These are phyloP conservation scores for Parasitella parasitica DNA, from an alignment of 371 early-diverging fungal species.

Conservation along the genomic window DNA sequence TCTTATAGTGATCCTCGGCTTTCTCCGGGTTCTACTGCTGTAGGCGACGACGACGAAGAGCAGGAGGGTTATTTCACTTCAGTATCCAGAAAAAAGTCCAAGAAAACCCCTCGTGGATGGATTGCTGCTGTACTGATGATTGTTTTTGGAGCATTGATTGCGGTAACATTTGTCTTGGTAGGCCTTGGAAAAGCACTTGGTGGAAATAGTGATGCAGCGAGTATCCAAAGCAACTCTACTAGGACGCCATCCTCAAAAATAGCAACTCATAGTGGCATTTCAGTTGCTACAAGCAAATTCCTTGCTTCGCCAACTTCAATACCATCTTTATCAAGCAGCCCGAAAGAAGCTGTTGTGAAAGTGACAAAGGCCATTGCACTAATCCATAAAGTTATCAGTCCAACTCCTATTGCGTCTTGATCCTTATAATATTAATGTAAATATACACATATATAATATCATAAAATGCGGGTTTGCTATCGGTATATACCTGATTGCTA, in stretches of 20 bases:
- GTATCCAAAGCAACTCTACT: not conserved
- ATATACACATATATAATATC: not conserved
- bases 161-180: conserved; percentile 13
- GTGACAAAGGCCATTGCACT: not conserved
- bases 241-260: not conserved
- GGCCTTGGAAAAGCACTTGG: conserved; percentile 14
- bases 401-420: not conserved
- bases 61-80: not conserved
- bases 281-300: not conserved
- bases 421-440: not conserved
- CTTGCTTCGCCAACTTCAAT: not conserved
- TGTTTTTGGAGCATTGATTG: conserved; percentile 14
- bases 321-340: not conserved
- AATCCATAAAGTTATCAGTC: not conserved
- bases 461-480: not conserved
- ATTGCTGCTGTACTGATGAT: conserved; percentile 17
- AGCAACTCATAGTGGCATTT: not conserved
- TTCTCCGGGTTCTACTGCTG: conserved; percentile 19
- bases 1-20: conserved; percentile 11
- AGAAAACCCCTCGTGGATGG: conserved; percentile 3
- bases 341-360: not conserved
- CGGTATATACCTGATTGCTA: not conserved
- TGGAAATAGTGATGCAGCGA: not conserved
- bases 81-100: not conserved
- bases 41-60: conserved; percentile 16